Evolutionary conservation across 1,139 yeast genomes (phyloP), one percentile per base, ranked within the genome.

Genomic region (Hyphopichia pseudoburtonii): DNA sequence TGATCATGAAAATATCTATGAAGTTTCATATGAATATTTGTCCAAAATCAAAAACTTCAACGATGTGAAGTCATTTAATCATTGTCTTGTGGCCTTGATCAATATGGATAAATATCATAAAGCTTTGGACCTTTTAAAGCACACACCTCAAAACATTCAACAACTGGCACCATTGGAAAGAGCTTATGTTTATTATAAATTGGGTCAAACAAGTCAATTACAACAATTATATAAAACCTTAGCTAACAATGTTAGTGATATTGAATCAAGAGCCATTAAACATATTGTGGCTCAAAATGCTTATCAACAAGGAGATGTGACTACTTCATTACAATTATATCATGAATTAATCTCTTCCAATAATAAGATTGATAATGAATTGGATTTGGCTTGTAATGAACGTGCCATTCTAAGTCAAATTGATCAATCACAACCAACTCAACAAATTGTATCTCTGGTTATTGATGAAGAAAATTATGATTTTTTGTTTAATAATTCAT

Each of bases 201-300:
- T 81, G 33, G 82, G 81, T 36, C 64, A 69, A 42, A 54, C 66
- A 16, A 51, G 52, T 5, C 64, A 67, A 35, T 66, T 81, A 39
- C 64, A 66, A 5, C 57, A 65, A 22, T 61, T 78, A 18, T 66
- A 72, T 45, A 44, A 62, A 22, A 32, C 50, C 7, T 47, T 70
- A 11, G 50, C 55, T 12, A 45, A 55, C 3, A 52, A 51, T 21
- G 41, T 61, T 16, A 47, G 54, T 8, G 62, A 52, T 11, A 42
- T 51, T 24, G 41, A 57, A 38, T 46, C 47, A 24, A 63, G 81
- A 47, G 90, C 88, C 0, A 62, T 86, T 42, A 63, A 73, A 37
- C 96, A 89, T 56, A 73, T 88, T n/a, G 61, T 82, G 44, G 96
- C 97, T 0, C 98, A 90, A 62, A 80, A 81, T 44, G 76, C 74